Evolutionary conservation across 1,284 basidiomycete genomes (phyloP).

Genomic region (Farysia itapuensis): DNA sequence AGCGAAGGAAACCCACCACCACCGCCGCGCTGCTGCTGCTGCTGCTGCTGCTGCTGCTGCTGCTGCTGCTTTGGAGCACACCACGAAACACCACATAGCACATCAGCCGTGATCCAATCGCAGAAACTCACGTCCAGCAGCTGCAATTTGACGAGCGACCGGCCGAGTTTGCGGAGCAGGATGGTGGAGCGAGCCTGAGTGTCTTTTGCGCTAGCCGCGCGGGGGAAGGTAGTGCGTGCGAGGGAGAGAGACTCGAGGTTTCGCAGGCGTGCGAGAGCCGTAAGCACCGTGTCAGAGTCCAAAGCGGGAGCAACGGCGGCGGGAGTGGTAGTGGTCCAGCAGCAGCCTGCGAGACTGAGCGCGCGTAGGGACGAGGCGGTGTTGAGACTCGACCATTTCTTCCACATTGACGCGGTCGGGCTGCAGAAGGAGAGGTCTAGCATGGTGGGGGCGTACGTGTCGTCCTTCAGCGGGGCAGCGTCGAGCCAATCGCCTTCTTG

Average conservation of each 20-base stretch:
- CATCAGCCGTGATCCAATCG: conserved; percentile 20
- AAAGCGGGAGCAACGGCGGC: background rate
- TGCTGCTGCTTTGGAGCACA: background rate
- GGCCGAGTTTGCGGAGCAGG: conserved; percentile 23
- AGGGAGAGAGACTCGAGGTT: conserved; percentile 24
- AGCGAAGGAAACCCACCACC: no score
- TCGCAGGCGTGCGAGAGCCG: conserved; percentile 9
- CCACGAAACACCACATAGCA: conserved; percentile 17
- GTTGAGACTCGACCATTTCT: conserved; percentile 4
- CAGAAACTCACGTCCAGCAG: conserved; percentile 29
- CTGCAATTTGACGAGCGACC: conserved; percentile 9
- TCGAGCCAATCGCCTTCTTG: background rate
- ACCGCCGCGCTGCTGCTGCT: no score
- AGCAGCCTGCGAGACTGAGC: conserved; percentile 29
- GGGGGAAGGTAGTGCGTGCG: conserved; percentile 7
- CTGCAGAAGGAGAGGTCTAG: conserved; percentile 35
- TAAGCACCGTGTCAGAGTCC: conserved; percentile 4
- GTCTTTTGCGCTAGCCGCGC: background rate
- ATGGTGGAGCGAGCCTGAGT: conserved; percentile 3
- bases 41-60: no score
- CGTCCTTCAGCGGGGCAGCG: background rate
- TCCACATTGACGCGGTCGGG: no score
- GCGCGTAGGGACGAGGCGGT: conserved; percentile 8
- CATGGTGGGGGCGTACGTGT: background rate
- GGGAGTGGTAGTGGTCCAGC: background rate